A percentile compares a stretch with the other conserved stretches of the same genome.
These are phyloP conservation scores for Dipteronia dyeriana DNA, from an alignment of 345 rosid genomes.

Conservation along the genomic window DNA sequence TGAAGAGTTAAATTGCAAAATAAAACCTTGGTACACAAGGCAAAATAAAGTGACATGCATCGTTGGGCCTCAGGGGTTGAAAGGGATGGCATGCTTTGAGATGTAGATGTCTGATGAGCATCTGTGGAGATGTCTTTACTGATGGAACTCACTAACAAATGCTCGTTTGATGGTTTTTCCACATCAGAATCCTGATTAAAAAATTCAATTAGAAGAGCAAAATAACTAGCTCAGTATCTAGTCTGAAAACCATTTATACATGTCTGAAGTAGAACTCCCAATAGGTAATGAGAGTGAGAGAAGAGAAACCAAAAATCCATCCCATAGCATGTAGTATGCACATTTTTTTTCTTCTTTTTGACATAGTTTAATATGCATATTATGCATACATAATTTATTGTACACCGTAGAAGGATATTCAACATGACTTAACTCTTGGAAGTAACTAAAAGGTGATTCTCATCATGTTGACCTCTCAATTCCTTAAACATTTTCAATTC, in stretches of 20 bases:
- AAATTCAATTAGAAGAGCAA: constrained; percentile 2
- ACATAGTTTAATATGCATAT: background rate
- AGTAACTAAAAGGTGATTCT: constrained; percentile 1
- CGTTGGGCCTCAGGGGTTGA: constrained; percentile 75
- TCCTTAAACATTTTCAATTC: background rate
- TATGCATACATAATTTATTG: background rate
- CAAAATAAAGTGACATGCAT: constrained; percentile 91
- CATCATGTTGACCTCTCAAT: background rate
- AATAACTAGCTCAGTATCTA: background rate
- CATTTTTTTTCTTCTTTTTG: background rate
- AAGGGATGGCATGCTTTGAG: constrained; percentile 40
- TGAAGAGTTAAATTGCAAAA: constrained; percentile 9
- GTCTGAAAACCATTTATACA: background rate
- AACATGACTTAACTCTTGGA: constrained; percentile 2
- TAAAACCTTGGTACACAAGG: constrained; percentile 93
- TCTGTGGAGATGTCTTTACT: constrained; percentile 51
- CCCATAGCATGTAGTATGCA: background rate
- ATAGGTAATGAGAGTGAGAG: background rate
- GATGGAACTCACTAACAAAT: constrained; percentile 33
- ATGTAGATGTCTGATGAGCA: constrained; percentile 38
- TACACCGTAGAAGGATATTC: background rate
- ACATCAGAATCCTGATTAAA: constrained; percentile 49
- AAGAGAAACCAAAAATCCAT: background rate
- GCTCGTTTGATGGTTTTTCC: constrained; percentile 51
- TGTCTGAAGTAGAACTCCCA: background rate